phyloP scores from a whole-genome alignment of 1,139 yeast species.

The Pichia sp. region DNA sequence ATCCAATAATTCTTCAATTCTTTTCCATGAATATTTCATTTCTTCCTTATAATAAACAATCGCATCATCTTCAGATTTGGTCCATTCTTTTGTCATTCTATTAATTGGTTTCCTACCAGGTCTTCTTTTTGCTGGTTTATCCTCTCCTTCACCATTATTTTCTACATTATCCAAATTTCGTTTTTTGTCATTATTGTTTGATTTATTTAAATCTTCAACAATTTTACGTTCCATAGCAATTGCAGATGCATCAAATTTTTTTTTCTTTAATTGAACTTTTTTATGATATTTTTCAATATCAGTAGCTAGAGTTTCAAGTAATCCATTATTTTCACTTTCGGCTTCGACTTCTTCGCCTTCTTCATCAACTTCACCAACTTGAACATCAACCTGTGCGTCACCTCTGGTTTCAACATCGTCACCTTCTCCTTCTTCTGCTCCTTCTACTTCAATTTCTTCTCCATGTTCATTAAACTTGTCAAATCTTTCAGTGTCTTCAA shows the following conservation, averaged over 20 bases:
- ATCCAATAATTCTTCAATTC: conserved; percentile 31
- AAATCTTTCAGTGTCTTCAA: no score
- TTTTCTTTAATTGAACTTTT: conserved; percentile 24
- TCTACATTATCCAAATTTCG: neutral
- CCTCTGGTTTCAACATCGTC: neutral
- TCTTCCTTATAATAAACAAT: conserved; percentile 35
- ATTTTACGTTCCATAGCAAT: conserved; percentile 20
- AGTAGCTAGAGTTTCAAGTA: conserved; percentile 21
- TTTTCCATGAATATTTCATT: conserved; percentile 34
- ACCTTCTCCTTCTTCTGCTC: neutral
- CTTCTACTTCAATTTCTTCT: no score
- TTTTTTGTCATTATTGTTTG: neutral
- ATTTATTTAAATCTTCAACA: conserved; percentile 15
- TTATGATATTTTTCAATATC: conserved; percentile 27
- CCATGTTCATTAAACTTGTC: no score
- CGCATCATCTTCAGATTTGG: conserved; percentile 34
- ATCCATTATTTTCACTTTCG: conserved; percentile 2
- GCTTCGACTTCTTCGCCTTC: conserved; percentile 5
- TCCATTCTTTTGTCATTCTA: conserved; percentile 25
- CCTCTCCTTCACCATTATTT: conserved; percentile 12
- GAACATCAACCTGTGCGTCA: no score
- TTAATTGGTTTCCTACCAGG: neutral
- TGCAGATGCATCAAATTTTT: conserved; percentile 12
- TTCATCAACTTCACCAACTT: conserved; percentile 7
- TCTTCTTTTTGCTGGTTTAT: conserved; percentile 3